Conservation (phyloP, 2,329 filamentous ascomycete species). For the Neospermospora avenae region DNA sequence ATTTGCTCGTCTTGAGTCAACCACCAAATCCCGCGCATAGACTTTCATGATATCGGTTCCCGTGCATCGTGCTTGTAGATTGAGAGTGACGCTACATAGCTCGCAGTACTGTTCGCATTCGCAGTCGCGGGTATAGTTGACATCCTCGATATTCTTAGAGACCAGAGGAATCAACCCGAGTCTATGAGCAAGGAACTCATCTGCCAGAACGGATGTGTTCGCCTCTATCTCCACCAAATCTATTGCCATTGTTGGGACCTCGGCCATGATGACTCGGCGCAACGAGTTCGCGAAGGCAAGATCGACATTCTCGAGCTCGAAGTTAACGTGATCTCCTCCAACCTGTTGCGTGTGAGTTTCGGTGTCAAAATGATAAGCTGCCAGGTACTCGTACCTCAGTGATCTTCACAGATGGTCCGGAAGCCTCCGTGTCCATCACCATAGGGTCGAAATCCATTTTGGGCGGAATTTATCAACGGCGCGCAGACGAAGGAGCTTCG, state of each 20-base stretch:
- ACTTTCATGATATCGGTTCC: slow-evolving; percentile 89
- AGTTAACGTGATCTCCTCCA: slow-evolving; percentile 78
- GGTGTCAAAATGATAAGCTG: not conserved
- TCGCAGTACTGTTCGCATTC: slow-evolving; percentile 96
- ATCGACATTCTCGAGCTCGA: slow-evolving; percentile 85
- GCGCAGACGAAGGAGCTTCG: slow-evolving; percentile 4
- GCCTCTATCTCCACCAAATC: slow-evolving; percentile 89
- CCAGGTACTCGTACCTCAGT: slow-evolving; percentile 38
- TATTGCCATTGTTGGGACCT: slow-evolving; percentile 92
- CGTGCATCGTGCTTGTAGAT: slow-evolving; percentile 80
- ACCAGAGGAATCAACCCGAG: slow-evolving; percentile 86
- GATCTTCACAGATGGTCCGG: slow-evolving; percentile 45
- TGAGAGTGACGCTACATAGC: slow-evolving; percentile 81
- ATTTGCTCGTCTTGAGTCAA: slow-evolving; percentile 67
- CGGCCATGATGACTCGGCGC: slow-evolving; percentile 85
- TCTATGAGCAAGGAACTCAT: slow-evolving; percentile 93
- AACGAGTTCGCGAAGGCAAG: slow-evolving; percentile 90
- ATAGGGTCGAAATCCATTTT: slow-evolving; percentile 49
- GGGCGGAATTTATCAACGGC: slow-evolving; percentile 3
- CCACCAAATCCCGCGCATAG: slow-evolving; percentile 83
- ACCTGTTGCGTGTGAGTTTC: slow-evolving; percentile 53
- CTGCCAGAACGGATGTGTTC: slow-evolving; percentile 93
- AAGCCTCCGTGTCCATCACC: slow-evolving; percentile 42
- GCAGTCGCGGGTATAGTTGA: slow-evolving; percentile 89
- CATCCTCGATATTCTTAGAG: slow-evolving; percentile 75